phyloP scores from a whole-genome alignment of 2,329 filamentous ascomycete genomes.

The Beauveria asiatica region DNA sequence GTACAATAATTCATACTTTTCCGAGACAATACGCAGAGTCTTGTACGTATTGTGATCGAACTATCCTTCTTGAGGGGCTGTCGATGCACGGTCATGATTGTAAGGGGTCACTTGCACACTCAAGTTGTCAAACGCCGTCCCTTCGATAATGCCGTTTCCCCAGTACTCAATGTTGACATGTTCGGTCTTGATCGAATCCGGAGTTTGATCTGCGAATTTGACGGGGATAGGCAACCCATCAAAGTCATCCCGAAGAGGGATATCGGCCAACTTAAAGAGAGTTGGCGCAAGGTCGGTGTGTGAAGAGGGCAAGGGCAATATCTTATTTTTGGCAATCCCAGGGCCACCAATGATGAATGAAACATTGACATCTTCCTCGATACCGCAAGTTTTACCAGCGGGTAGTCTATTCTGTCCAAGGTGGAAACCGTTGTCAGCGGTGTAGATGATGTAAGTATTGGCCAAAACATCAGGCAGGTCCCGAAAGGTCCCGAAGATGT shows the following conservation, averaged over 20 bases:
- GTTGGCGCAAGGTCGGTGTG: slow-evolving; percentile 50
- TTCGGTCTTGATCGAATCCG: slow-evolving; percentile 27
- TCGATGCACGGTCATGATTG: neutral
- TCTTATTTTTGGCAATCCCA: slow-evolving; percentile 29
- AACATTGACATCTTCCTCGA: slow-evolving; percentile 43
- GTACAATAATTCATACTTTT: slow-evolving; percentile 45
- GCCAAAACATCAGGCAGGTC: slow-evolving; percentile 23
- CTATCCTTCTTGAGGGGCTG: slow-evolving; percentile 18
- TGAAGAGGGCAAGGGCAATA: slow-evolving; percentile 33
- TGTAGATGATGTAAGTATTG: slow-evolving; percentile 44
- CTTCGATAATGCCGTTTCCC: slow-evolving; percentile 28
- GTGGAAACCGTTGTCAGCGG: slow-evolving; percentile 45
- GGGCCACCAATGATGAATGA: slow-evolving; percentile 43
- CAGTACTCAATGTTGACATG: slow-evolving; percentile 45
- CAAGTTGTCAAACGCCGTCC: slow-evolving; percentile 15
- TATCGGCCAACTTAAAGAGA: slow-evolving; percentile 32
- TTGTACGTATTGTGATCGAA: slow-evolving; percentile 43
- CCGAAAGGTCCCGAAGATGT: slow-evolving; percentile 27
- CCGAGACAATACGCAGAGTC: slow-evolving; percentile 34
- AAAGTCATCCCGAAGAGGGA: slow-evolving; percentile 35
- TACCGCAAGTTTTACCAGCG: slow-evolving; percentile 42
- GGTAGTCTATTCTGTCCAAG: slow-evolving; percentile 44
- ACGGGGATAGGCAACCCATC: slow-evolving; percentile 41
- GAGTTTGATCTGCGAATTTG: neutral
- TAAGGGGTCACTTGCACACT: neutral